These are phyloP conservation scores for Maudiozyma barnettii DNA, from an alignment of 805 yeast species.

Conservation along the genomic window DNA sequence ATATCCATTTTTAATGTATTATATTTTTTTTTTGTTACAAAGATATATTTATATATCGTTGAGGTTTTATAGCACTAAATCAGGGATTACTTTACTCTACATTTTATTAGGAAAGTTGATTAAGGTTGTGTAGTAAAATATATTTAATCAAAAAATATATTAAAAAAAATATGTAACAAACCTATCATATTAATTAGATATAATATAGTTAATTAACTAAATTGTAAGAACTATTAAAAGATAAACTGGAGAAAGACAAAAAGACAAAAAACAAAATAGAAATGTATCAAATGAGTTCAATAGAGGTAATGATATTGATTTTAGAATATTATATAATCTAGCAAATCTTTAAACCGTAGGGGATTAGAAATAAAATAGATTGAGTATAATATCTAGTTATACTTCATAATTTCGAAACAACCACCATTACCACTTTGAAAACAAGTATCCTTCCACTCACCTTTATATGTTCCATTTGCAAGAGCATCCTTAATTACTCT, in stretches of 20 bases:
- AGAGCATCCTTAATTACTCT: constrained; percentile 31
- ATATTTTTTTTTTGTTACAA: background rate
- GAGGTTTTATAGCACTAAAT: background rate
- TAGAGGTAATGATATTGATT: too few relatives aligned
- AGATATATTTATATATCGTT: background rate
- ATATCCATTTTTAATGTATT: background rate
- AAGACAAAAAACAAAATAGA: constrained; percentile 1
- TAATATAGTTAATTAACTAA: background rate
- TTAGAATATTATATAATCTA: too few relatives aligned
- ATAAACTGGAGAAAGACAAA: background rate
- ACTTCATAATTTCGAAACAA: constrained; percentile 11
- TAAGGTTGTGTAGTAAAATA: too few relatives aligned
- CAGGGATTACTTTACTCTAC: too few relatives aligned
- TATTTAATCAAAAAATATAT: too few relatives aligned
- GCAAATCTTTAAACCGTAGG: background rate
- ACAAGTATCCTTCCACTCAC: constrained; percentile 30
- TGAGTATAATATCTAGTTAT: background rate
- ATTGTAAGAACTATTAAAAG: too few relatives aligned
- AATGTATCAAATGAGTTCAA: background rate
- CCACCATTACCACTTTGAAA: constrained; percentile 31
- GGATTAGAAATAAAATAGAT: background rate
- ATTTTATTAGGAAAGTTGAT: too few relatives aligned
- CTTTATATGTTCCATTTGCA: constrained; percentile 27
- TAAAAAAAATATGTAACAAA: background rate
- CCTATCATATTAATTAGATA: background rate